Conservation (phyloP, 202 grass and related monocot genomes). For the Musa balbisiana region DNA sequence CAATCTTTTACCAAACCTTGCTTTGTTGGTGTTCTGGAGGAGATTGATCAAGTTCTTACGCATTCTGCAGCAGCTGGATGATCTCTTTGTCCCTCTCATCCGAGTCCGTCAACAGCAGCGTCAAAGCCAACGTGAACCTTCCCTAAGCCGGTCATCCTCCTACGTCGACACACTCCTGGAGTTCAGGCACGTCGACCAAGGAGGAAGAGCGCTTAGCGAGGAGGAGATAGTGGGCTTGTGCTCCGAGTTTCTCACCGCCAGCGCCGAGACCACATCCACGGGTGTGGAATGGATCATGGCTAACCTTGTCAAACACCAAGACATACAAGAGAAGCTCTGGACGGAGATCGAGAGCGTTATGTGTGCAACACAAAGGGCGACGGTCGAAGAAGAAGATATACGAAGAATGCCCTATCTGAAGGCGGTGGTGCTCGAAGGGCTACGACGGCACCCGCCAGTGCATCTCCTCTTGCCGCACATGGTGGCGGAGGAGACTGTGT, state of each 20-base stretch:
- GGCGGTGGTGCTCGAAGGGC: background rate
- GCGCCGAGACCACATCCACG: background rate
- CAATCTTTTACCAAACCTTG: background rate
- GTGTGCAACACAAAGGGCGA: background rate
- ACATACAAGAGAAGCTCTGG: background rate
- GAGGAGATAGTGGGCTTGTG: background rate
- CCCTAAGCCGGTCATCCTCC: background rate
- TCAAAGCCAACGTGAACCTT: background rate
- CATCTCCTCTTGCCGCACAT: slow-evolving; percentile 1
- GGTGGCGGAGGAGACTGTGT: background rate
- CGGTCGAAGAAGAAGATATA: background rate
- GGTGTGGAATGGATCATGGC: background rate
- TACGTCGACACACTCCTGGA: background rate
- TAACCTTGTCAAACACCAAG: background rate
- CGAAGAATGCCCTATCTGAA: background rate
- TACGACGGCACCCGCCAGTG: slow-evolving; percentile 3
- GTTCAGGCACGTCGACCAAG: background rate
- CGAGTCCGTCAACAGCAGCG: background rate
- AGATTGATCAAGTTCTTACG: background rate
- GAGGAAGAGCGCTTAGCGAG: background rate
- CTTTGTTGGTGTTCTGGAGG: background rate
- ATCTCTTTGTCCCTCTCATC: background rate
- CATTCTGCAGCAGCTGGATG: background rate
- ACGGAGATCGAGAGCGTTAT: background rate
- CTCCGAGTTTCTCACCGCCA: background rate